phyloP scores from a whole-genome alignment of 805 yeast genomes.

The Candida ascalaphidarum region DNA sequence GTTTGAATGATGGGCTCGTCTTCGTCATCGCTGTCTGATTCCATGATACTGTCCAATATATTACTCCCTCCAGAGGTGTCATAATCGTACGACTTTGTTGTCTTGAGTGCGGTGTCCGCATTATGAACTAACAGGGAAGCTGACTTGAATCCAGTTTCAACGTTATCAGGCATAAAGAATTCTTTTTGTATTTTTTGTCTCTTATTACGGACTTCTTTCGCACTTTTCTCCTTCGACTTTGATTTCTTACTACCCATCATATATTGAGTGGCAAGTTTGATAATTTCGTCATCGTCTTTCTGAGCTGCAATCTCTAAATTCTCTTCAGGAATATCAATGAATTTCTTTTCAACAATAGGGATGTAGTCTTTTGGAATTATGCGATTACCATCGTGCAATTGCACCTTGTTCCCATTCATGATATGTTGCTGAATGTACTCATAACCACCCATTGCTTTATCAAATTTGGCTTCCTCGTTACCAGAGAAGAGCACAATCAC shows the following conservation, averaged over 20 bases:
- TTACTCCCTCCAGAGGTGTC: too few relatives aligned
- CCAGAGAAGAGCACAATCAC: constrained; percentile 69
- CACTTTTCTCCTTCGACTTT: constrained; percentile 6
- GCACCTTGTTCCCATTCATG: constrained; percentile 35
- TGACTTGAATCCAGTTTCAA: constrained; percentile 53
- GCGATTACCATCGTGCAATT: constrained; percentile 45
- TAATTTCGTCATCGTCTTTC: constrained; percentile 58
- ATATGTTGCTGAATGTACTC: constrained; percentile 67
- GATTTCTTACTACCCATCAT: constrained; percentile 31
- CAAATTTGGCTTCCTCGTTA: constrained; percentile 71
- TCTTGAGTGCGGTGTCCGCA: too few relatives aligned
- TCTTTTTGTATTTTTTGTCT: constrained; percentile 24
- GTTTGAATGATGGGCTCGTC: too few relatives aligned
- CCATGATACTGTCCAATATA: too few relatives aligned
- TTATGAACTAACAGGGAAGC: too few relatives aligned
- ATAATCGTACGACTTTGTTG: too few relatives aligned
- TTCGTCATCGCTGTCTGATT: constrained; percentile 10
- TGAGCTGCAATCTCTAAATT: constrained; percentile 48
- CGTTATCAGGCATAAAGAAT: constrained; percentile 71
- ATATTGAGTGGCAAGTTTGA: constrained; percentile 57
- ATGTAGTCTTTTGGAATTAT: constrained; percentile 52
- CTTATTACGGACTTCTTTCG: constrained; percentile 5
- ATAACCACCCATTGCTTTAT: constrained; percentile 79
- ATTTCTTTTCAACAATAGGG: constrained; percentile 51
- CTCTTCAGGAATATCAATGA: constrained; percentile 64